These are phyloP conservation scores for Xylariomycetidae sp. DNA, from an alignment of 2,329 filamentous ascomycete genomes.

Conservation along the genomic window DNA sequence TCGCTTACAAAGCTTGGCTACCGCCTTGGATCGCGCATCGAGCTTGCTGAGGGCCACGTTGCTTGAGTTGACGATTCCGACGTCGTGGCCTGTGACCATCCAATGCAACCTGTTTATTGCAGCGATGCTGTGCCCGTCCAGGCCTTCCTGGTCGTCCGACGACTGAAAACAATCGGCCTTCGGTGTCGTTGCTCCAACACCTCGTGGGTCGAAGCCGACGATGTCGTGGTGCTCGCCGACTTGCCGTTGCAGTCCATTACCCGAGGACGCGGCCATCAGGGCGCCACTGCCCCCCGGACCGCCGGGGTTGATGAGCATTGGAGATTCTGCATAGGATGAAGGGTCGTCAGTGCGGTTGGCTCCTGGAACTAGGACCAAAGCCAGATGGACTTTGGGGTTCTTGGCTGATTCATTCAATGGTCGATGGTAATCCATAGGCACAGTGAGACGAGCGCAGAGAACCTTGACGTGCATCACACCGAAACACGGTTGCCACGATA, in stretches of 20 bases:
- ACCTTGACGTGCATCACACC: slow-evolving; percentile 19
- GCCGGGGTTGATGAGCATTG: slow-evolving; percentile 41
- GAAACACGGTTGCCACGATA: slow-evolving; percentile 40
- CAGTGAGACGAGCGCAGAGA: slow-evolving; percentile 39
- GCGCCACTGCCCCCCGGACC: slow-evolving; percentile 42
- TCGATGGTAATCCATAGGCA: slow-evolving; percentile 42
- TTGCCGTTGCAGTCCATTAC: slow-evolving; percentile 27
- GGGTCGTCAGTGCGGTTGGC: slow-evolving; percentile 23
- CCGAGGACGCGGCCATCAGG: slow-evolving; percentile 20
- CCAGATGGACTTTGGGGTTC: slow-evolving; percentile 34
- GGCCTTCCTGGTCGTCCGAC: slow-evolving; percentile 12
- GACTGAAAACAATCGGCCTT: slow-evolving; percentile 34
- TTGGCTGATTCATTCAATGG: slow-evolving; percentile 30
- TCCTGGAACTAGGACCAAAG: slow-evolving; percentile 30
- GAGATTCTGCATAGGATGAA: slow-evolving; percentile 30
- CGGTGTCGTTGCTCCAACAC: slow-evolving; percentile 35
- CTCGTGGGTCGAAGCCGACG: slow-evolving; percentile 45
- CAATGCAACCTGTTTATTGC: slow-evolving; percentile 30
- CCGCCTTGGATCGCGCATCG: slow-evolving; percentile 22
- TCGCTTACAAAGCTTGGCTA: slow-evolving; percentile 28
- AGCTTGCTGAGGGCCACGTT: slow-evolving; percentile 25
- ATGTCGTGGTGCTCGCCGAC: slow-evolving; percentile 38
- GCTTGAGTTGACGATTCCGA: slow-evolving; percentile 32
- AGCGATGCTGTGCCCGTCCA: slow-evolving; percentile 23
- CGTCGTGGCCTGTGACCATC: slow-evolving; percentile 21